Conservation (phyloP, 768 basidiomycete genomes). For the Russula dissimulans region DNA sequence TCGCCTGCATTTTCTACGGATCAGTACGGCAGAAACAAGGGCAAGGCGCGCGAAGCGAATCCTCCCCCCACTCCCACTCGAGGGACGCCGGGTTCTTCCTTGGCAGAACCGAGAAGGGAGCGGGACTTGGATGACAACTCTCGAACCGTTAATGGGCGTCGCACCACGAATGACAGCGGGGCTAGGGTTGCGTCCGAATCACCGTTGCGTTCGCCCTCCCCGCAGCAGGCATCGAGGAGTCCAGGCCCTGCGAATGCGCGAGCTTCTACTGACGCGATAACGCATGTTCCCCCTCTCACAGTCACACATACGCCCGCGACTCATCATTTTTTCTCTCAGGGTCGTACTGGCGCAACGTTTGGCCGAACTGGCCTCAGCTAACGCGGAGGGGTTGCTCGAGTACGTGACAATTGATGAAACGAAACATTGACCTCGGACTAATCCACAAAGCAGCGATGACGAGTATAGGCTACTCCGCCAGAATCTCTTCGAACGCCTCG, state of each 20-base stretch:
- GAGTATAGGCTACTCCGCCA: constrained; percentile 80
- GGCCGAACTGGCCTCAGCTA: constrained; percentile 71
- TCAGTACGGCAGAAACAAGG: constrained; percentile 29
- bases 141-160: not conserved
- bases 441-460: constrained; percentile 49
- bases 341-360: constrained; percentile 71
- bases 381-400: constrained; percentile 73
- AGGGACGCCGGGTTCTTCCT: constrained; percentile 7
- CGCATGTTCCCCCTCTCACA: constrained; percentile 16
- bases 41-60: constrained; percentile 24
- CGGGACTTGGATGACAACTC: constrained; percentile 17
- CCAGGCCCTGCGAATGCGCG: constrained; percentile 1
- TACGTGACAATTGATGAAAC: constrained; percentile 29
- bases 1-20: not conserved
- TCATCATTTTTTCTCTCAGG: constrained; percentile 31
- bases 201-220: constrained; percentile 7
- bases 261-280: constrained; percentile 15
- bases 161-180: not conserved
- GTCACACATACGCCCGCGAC: constrained; percentile 8
- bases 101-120: constrained; percentile 2
- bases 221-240: not conserved
- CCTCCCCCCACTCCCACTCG: constrained; percentile 1
- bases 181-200: constrained; percentile 18
- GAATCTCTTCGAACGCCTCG: constrained; percentile 74
- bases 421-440: not conserved